phyloP scores from a whole-genome alignment of 768 basidiomycete species.

The Hygrophoropsis aurantiaca region DNA sequence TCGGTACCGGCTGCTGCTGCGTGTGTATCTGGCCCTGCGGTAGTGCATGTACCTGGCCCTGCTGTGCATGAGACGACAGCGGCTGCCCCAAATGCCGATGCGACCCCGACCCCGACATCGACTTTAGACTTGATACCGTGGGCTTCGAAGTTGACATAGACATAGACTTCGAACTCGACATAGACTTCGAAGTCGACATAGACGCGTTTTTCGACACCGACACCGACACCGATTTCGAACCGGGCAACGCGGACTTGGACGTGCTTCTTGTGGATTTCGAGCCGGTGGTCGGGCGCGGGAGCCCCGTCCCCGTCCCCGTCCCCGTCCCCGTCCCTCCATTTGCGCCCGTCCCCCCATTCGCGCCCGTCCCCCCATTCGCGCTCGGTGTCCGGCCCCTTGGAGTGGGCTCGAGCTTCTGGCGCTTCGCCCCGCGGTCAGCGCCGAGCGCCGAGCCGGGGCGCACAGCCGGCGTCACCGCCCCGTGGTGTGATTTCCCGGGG shows the following conservation, averaged over 20 bases:
- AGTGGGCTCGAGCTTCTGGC: slow-evolving; percentile 54
- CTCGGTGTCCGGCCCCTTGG: slow-evolving; percentile 28
- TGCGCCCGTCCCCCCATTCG: too few species aligned
- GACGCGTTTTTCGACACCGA: too few species aligned
- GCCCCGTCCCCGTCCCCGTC: slow-evolving; percentile 14
- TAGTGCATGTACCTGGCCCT: too few species aligned
- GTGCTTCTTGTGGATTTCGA: slow-evolving; percentile 1
- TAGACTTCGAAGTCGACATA: too few species aligned
- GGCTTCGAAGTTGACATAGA: too few species aligned
- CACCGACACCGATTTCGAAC: not conserved
- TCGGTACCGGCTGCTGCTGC: too few species aligned
- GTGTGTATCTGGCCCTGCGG: too few species aligned
- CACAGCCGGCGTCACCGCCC: slow-evolving; percentile 61
- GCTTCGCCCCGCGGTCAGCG: slow-evolving; percentile 58
- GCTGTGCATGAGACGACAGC: too few species aligned
- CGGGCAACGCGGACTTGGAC: not conserved
- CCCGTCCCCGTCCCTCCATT: too few species aligned
- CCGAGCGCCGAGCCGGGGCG: slow-evolving; percentile 43
- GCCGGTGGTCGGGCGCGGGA: slow-evolving; percentile 7
- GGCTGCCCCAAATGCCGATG: too few species aligned
- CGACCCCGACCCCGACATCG: too few species aligned
- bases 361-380: slow-evolving; percentile 6
- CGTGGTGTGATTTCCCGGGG: slow-evolving; percentile 25
- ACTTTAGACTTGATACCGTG: too few species aligned
- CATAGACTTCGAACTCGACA: not conserved